These are phyloP conservation scores for Spathaspora sp. DNA, from an alignment of 1,139 yeast species.

Conservation along the genomic window DNA sequence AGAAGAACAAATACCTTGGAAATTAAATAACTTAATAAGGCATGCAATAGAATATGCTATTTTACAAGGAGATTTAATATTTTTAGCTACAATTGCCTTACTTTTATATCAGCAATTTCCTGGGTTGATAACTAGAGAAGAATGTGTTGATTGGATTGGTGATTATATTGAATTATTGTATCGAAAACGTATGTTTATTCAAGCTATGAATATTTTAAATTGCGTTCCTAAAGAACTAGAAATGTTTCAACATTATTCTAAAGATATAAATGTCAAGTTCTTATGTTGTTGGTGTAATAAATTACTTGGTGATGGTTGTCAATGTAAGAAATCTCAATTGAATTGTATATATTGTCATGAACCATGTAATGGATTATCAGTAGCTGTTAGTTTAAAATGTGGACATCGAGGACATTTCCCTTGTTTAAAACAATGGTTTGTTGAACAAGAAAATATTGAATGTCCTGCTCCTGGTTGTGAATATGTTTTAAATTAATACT, in stretches of 20 bases:
- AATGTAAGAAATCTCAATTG: conserved; percentile 60
- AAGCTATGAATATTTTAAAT: conserved; percentile 59
- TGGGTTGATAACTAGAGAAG: conserved; percentile 14
- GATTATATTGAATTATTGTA: conserved; percentile 59
- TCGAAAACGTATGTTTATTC: conserved; percentile 51
- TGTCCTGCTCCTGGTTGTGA: conserved; percentile 79
- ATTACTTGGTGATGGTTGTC: conserved; percentile 75
- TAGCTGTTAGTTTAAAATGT: conserved; percentile 65
- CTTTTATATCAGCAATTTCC: conserved; percentile 46
- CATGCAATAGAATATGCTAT: conserved; percentile 55
- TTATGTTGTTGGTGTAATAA: conserved; percentile 70
- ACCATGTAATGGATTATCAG: conserved; percentile 72
- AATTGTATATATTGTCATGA: conserved; percentile 80
- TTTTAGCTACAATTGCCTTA: conserved; percentile 60
- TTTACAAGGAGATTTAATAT: conserved; percentile 63
- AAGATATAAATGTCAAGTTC: conserved; percentile 53
- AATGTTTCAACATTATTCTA: conserved; percentile 46
- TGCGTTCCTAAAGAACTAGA: conserved; percentile 38
- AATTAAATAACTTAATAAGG: conserved; percentile 27
- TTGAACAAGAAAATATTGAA: conserved; percentile 58
- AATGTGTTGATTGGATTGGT: conserved; percentile 53
- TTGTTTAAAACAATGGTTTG: conserved; percentile 79
- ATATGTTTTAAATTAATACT: conserved; percentile 27
- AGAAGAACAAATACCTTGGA: conserved; percentile 27
- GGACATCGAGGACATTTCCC: conserved; percentile 88